These are phyloP conservation scores for Suhomyces bokatorum DNA, from an alignment of 1,139 yeast genomes.

Conservation along the genomic window DNA sequence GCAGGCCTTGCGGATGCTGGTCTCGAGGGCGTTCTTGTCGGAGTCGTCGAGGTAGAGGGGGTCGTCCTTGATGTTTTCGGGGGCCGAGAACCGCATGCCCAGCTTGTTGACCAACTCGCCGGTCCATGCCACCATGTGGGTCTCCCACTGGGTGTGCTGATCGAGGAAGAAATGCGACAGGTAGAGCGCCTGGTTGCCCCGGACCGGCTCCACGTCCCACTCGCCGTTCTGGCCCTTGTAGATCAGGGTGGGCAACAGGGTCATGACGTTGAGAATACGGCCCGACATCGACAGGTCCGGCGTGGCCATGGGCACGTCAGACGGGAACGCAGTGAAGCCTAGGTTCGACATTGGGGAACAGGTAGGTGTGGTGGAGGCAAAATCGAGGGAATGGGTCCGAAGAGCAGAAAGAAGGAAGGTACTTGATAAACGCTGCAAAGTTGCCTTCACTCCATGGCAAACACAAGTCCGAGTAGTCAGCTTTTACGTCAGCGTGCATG, in stretches of 20 bases:
- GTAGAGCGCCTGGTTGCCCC: slow-evolving; percentile 85
- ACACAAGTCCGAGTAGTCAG: slow-evolving; percentile 2
- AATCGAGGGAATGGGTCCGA: neutral
- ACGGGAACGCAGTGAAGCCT: slow-evolving; percentile 26
- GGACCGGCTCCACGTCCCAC: slow-evolving; percentile 62
- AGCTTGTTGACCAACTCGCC: slow-evolving; percentile 68
- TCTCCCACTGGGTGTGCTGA: slow-evolving; percentile 77
- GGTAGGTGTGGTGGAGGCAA: neutral
- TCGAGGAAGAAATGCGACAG: slow-evolving; percentile 69
- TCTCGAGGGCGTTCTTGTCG: slow-evolving; percentile 53
- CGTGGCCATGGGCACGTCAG: slow-evolving; percentile 27
- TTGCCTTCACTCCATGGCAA: slow-evolving; percentile 2
- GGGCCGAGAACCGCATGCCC: slow-evolving; percentile 20
- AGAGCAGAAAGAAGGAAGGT: neutral
- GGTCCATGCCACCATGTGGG: slow-evolving; percentile 91
- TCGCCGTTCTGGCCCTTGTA: slow-evolving; percentile 34
- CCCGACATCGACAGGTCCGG: slow-evolving; percentile 54
- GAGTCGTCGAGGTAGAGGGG: slow-evolving; percentile 60
- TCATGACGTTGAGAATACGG: slow-evolving; percentile 65
- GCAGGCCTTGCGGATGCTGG: slow-evolving; percentile 43
- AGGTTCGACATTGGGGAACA: slow-evolving; percentile 10
- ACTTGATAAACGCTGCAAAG: neutral
- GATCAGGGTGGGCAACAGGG: slow-evolving; percentile 67
- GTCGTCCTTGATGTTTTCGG: slow-evolving; percentile 47
- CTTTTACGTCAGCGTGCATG: slow-evolving; percentile 1